Percentiles rank a stretch among this genome's conserved stretches.
These are phyloP conservation scores for Dissoconium aciculare DNA, from an alignment of 2,329 filamentous ascomycete genomes.

Conservation along the genomic window DNA sequence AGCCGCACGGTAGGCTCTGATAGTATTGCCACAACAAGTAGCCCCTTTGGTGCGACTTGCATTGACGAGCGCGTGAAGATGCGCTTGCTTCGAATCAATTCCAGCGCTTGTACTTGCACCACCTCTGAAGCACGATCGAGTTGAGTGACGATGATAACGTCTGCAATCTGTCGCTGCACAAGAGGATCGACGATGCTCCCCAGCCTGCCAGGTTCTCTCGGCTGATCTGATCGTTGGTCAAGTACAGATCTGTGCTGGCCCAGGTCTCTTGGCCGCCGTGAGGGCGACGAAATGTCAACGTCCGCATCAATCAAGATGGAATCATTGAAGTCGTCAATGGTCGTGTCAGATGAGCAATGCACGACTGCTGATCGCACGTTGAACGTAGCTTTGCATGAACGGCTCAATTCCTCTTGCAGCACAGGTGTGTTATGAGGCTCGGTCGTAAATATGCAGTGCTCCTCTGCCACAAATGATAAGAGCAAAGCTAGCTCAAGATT, in stretches of 20 bases:
- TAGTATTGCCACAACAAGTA: slow-evolving; percentile 62
- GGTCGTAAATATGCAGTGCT: slow-evolving; percentile 81
- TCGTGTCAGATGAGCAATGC: slow-evolving; percentile 57
- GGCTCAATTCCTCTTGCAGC: slow-evolving; percentile 31
- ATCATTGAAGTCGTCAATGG: slow-evolving; percentile 65
- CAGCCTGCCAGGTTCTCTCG: no score
- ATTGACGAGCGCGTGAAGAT: slow-evolving; percentile 63
- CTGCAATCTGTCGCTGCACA: slow-evolving; percentile 50
- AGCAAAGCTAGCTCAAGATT: slow-evolving; percentile 80
- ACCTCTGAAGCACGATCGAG: slow-evolving; percentile 57
- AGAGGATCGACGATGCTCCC: slow-evolving; percentile 18
- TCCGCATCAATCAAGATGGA: slow-evolving; percentile 43
- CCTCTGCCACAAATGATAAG: slow-evolving; percentile 62
- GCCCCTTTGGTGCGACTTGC: slow-evolving; percentile 59
- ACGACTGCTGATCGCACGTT: slow-evolving; percentile 55
- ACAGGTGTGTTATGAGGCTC: slow-evolving; percentile 32
- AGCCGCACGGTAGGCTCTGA: slow-evolving; percentile 24
- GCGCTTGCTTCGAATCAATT: slow-evolving; percentile 64
- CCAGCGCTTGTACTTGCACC: slow-evolving; percentile 67
- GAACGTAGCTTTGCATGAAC: slow-evolving; percentile 57
- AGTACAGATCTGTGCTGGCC: not conserved
- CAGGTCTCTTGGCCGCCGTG: slow-evolving; percentile 1
- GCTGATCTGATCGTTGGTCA: no score
- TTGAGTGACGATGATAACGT: slow-evolving; percentile 68
- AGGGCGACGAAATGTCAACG: slow-evolving; percentile 6